Conservation (phyloP, 73 alveolate genomes). For the Paramecium pentaurelia region DNA sequence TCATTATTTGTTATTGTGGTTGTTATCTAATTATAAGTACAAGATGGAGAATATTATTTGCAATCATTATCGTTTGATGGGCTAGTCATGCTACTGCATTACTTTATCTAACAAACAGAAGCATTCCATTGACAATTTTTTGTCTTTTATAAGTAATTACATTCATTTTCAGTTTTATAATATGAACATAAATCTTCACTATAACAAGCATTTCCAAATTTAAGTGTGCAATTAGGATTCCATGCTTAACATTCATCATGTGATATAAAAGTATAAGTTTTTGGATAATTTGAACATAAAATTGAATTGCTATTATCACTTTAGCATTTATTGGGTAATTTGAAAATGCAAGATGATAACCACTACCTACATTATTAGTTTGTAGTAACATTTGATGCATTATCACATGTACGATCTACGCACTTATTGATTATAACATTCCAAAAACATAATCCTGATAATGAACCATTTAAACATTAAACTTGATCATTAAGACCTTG, state of each 20-base stretch:
- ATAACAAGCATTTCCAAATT: neutral
- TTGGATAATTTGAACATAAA: neutral
- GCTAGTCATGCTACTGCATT: neutral
- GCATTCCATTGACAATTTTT: neutral
- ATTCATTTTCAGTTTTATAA: neutral
- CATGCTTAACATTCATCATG: neutral
- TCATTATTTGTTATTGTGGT: too few relatives aligned
- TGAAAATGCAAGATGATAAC: neutral
- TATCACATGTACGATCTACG: neutral
- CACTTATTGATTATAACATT: neutral
- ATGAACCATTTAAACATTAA: neutral
- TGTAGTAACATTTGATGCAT: neutral
- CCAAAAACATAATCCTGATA: neutral
- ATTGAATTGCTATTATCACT: neutral
- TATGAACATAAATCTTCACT: neutral
- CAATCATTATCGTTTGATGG: neutral
- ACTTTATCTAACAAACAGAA: neutral
- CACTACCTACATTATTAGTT: neutral
- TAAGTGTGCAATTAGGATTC: neutral
- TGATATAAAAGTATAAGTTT: neutral
- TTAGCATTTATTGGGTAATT: neutral
- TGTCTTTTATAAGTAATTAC: neutral
- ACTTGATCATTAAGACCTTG: neutral
- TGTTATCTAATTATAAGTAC: neutral
- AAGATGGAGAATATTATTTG: neutral